phyloP scores from a whole-genome alignment of 2,329 filamentous ascomycete species.

The Hymenoscyphus infarciens region DNA sequence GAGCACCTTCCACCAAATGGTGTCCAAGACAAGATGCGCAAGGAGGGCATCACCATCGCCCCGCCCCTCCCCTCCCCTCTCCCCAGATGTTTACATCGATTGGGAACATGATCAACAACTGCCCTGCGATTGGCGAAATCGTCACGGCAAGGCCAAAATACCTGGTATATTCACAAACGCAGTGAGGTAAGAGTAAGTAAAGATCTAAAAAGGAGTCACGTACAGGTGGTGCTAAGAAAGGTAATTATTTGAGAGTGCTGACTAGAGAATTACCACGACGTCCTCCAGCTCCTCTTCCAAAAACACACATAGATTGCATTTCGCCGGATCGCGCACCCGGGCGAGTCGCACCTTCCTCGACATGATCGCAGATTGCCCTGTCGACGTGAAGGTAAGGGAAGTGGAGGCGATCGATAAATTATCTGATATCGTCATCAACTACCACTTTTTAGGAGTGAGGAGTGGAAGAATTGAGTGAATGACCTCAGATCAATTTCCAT shows the following conservation, averaged over 20 bases:
- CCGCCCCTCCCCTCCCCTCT: too few species aligned
- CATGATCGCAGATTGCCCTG: too few species aligned
- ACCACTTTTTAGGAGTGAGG: neutral
- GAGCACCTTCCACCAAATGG: neutral
- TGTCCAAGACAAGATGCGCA: neutral
- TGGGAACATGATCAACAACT: neutral
- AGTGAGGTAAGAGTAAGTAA: neutral
- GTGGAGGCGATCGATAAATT: too few species aligned
- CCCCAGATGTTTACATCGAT: neutral
- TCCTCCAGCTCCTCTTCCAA: neutral
- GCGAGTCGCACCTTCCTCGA: too few species aligned
- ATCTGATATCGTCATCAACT: neutral
- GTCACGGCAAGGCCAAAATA: neutral
- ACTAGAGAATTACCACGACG: neutral
- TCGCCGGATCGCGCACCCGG: too few species aligned
- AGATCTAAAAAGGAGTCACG: neutral
- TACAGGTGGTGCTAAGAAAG: neutral
- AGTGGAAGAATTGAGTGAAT: neutral
- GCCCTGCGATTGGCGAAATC: neutral
- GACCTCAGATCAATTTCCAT: neutral
- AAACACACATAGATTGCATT: neutral
- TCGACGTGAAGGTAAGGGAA: too few species aligned
- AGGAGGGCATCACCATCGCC: neutral
- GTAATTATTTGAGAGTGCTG: neutral
- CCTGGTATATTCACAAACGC: neutral